Evolutionary conservation across 257 asterid species (phyloP).

Genomic region (Nicotiana knightiana): DNA sequence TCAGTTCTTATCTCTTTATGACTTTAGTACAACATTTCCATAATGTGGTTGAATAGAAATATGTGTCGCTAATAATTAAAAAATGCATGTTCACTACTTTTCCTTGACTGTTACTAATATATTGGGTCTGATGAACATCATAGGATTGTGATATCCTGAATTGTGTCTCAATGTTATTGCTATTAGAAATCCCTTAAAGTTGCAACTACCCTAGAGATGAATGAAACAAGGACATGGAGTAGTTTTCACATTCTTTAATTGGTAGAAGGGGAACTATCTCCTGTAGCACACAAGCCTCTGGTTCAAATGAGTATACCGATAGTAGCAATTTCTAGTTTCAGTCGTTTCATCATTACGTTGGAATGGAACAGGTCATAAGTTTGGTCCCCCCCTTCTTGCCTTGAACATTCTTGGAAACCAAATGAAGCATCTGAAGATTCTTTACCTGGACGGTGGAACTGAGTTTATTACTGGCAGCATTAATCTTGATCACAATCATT

Average conservation of each 20-base stretch:
- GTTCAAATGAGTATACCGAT: background rate
- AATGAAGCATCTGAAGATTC: background rate
- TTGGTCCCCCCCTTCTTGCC: background rate
- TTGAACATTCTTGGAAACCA: background rate
- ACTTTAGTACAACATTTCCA: background rate
- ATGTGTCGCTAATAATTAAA: background rate
- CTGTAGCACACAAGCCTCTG: background rate
- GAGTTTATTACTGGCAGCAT: background rate
- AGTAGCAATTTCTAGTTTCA: background rate
- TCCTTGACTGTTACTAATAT: background rate
- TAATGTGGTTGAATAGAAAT: background rate
- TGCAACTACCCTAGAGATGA: background rate
- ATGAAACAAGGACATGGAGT: background rate
- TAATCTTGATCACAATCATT: background rate
- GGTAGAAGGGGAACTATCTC: background rate
- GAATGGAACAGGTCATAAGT: background rate
- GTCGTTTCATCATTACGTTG: background rate
- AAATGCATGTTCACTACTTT: background rate
- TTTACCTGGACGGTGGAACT: background rate
- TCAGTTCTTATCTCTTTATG: constrained; percentile 12
- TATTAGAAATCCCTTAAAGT: background rate
- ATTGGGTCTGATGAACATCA: background rate
- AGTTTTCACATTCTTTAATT: background rate
- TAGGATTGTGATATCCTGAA: background rate
- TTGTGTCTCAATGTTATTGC: constrained; percentile 3